These are phyloP conservation scores for Nakazawaea wyomingensis DNA, from an alignment of 805 yeast genomes.

Conservation along the genomic window DNA sequence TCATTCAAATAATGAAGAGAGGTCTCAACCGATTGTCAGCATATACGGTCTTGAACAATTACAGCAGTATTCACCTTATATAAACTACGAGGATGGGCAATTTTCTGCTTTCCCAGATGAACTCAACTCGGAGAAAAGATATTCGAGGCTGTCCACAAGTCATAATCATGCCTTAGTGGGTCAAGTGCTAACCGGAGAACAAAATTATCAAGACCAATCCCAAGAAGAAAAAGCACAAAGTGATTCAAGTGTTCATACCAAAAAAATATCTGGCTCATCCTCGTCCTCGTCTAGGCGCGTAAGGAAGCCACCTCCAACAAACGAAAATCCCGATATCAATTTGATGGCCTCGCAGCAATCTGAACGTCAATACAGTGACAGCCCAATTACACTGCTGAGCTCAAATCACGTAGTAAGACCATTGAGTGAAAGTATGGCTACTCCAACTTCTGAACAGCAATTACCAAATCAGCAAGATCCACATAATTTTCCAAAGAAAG, in stretches of 20 bases:
- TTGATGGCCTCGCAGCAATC: background rate
- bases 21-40: conserved; percentile 2
- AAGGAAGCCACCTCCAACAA: conserved; percentile 11
- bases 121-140: too few species aligned
- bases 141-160: too few species aligned
- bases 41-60: conserved; percentile 11
- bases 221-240: background rate
- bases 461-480: background rate
- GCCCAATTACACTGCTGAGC: conserved; percentile 5
- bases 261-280: conserved; percentile 1
- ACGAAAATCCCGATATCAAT: background rate
- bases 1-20: background rate
- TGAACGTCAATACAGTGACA: conserved; percentile 4
- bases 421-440: conserved; percentile 9
- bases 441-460: conserved; percentile 10
- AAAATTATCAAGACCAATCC: background rate
- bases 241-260: background rate
- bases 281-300: background rate
- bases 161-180: too few species aligned
- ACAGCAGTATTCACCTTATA: conserved; percentile 12
- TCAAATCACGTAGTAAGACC: conserved; percentile 7
- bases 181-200: background rate
- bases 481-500: too few species aligned
- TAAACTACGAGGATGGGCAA: conserved; percentile 10
- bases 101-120: conserved; percentile 8